A percentile compares a stretch with the other conserved stretches of the same genome.
phyloP scores from a whole-genome alignment of 768 basidiomycete genomes.

The Lanmaoa rubissima region DNA sequence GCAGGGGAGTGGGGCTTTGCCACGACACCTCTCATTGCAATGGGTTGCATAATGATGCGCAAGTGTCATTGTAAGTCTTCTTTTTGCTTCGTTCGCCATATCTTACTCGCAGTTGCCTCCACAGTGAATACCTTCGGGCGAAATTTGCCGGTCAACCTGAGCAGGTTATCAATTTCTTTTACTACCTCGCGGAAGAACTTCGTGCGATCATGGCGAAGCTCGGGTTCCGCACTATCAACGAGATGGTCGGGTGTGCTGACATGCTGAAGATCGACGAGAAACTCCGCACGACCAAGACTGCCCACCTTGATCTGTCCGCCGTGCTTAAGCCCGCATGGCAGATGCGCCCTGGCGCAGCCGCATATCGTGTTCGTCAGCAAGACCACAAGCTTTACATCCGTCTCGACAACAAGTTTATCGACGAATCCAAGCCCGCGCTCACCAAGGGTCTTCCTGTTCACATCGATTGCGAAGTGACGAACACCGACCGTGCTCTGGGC shows the following conservation, averaged over 20 bases:
- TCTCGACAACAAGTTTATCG: constrained; percentile 99
- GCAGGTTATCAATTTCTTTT: constrained; percentile 99
- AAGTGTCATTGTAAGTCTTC: constrained; percentile 78
- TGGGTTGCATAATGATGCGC: constrained; percentile 99
- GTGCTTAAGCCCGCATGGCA: constrained; percentile 97
- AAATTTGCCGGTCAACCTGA: constrained; percentile 99
- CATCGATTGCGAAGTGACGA: constrained; percentile 95
- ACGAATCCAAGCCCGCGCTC: constrained; percentile 93
- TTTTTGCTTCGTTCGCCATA: background rate
- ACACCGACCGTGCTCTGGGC: constrained; percentile 96
- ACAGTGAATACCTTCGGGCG: constrained; percentile 89
- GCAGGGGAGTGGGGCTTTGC: constrained; percentile 99
- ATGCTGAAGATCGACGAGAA: constrained; percentile 93
- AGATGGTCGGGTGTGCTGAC: constrained; percentile 98
- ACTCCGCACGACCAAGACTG: constrained; percentile 87
- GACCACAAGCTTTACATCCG: constrained; percentile 98
- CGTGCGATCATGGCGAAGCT: constrained; percentile 96
- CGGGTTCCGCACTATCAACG: constrained; percentile 98
- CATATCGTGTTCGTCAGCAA: constrained; percentile 90
- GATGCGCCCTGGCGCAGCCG: constrained; percentile 96
- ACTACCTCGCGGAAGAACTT: constrained; percentile 95
- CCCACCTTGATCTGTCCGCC: constrained; percentile 86
- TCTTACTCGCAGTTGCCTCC: constrained; percentile 9
- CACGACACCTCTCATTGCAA: constrained; percentile 89
- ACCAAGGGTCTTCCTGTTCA: constrained; percentile 92